These are phyloP conservation scores for Annulohypoxylon truncatum DNA, from an alignment of 2,329 filamentous ascomycete species.

Conservation along the genomic window DNA sequence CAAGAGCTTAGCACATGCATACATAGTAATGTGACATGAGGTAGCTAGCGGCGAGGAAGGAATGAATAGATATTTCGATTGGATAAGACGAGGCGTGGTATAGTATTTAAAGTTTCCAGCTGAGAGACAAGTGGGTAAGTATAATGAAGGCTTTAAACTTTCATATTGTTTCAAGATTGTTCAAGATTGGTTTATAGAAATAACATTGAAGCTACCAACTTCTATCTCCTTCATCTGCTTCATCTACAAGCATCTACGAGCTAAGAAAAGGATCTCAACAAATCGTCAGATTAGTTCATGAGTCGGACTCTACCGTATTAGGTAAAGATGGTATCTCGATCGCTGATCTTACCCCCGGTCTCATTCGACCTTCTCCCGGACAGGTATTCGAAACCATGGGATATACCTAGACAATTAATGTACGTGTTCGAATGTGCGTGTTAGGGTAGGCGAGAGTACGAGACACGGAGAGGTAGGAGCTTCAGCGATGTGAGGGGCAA, in stretches of 20 bases:
- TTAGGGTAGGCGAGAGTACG: not conserved
- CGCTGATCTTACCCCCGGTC: constrained; percentile 24
- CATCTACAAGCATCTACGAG: constrained; percentile 2
- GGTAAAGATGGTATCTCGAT: constrained; percentile 27
- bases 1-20: constrained; percentile 18
- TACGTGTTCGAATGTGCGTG: constrained; percentile 13
- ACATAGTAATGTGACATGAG: not conserved
- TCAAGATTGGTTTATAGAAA: constrained; percentile 3
- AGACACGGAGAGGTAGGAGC: not conserved
- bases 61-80: not conserved
- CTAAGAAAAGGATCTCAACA: constrained; percentile 32
- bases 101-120: constrained; percentile 10
- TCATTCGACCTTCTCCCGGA: not conserved
- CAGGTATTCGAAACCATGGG: not conserved
- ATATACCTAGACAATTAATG: constrained; percentile 8
- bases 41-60: constrained; percentile 9
- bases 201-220: constrained; percentile 8
- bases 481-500: constrained; percentile 6
- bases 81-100: constrained; percentile 27
- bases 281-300: constrained; percentile 18
- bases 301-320: constrained; percentile 15
- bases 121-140: constrained; percentile 1
- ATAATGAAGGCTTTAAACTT: constrained; percentile 7
- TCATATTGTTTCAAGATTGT: constrained; percentile 21
- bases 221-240: not conserved